Evolutionary conservation across 768 basidiomycete genomes (phyloP).

Genomic region (Mycena vitilis): DNA sequence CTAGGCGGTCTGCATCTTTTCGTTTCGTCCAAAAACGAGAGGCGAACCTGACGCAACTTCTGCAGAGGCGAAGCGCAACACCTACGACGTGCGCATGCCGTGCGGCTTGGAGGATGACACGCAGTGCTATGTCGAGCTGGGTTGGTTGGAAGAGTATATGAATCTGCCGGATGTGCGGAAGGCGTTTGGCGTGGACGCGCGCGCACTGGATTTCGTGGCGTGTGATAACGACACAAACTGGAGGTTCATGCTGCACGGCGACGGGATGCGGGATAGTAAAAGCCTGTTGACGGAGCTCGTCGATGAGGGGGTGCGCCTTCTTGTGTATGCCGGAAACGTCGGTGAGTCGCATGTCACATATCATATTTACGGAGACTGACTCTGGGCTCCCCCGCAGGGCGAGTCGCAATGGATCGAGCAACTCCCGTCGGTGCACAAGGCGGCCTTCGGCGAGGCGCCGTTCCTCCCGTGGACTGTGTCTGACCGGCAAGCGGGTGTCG

Average conservation of each 20-base stretch:
- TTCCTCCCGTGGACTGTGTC: conserved; percentile 25
- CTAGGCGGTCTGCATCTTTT: not conserved
- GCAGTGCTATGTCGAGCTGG: conserved; percentile 83
- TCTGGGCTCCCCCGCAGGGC: conserved; percentile 1
- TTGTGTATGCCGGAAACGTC: conserved; percentile 26
- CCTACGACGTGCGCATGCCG: conserved; percentile 21
- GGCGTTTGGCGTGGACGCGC: conserved; percentile 78
- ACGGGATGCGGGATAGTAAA: conserved; percentile 87
- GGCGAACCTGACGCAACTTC: conserved; percentile 58
- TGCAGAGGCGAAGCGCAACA: conserved; percentile 24
- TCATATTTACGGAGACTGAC: not conserved
- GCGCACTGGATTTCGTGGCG: conserved; percentile 62
- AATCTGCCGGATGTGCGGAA: conserved; percentile 78
- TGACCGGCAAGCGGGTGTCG: conserved; percentile 19
- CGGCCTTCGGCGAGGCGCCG: conserved; percentile 15
- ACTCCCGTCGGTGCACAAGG: conserved; percentile 23
- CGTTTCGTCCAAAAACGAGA: not conserved
- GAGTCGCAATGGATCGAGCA: conserved; percentile 15
- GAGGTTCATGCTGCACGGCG: conserved; percentile 84
- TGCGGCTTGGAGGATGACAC: conserved; percentile 55
- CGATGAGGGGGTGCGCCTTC: conserved; percentile 46
- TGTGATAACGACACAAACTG: conserved; percentile 85
- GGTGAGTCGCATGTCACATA: conserved; percentile 5
- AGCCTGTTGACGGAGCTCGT: conserved; percentile 82
- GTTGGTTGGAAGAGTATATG: conserved; percentile 73